Base-by-base conservation (phyloP, 2,329 filamentous ascomycete genomes). In the Dactylellina haptotyla region DNA sequence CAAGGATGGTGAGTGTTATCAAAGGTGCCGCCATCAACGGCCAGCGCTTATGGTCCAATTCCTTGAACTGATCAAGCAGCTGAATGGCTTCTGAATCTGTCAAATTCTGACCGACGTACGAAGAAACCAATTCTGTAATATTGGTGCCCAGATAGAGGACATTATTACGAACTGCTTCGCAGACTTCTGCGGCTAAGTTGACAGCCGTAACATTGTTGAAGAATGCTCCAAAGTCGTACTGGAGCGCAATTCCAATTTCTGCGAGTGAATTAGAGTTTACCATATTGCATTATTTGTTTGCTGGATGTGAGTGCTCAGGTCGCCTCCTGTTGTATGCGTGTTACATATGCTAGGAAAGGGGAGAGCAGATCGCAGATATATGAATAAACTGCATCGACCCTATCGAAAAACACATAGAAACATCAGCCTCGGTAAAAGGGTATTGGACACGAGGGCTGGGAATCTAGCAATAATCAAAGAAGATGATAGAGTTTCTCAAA, bases 191-290 rank as follows among this genome's bases (percentile, higher is more conserved):
- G 2, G 50, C 50, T 3, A 54, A 30, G 5, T 54, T 30, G 9
- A 54, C 50, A 10, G 26, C 50, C n/a, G 50, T 54, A n/a, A 54
- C n/a, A 20, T 54, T 54, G 25, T 34, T 37, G 28, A 54, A 54
- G 14, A 54, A 39, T 4, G 34, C 50, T 37, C 37, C 37, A n/a
- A 34, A 54, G 8, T 54, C 50, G 28, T 54, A 54, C n/a, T 54
- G 50, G 25, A 54, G 50, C 3, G 50, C 50, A 8, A 54, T 12
- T 20, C 50, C 50, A 12, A 54, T 3, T n/a, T 3, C 37, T 12
- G 50, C 50, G 50, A 54, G 50, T 54, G 34, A 5, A n/a, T 54
- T 23, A 9, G 50, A 34, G 18, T 54, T 16, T 23, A 54, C 50
- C 45, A 50, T 50, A n/a, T n/a, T n/a, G n/a, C n/a, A n/a, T n/a